Evolutionary conservation across 2,329 filamentous ascomycete species (phyloP).

Genomic region (Fusarium sp.): DNA sequence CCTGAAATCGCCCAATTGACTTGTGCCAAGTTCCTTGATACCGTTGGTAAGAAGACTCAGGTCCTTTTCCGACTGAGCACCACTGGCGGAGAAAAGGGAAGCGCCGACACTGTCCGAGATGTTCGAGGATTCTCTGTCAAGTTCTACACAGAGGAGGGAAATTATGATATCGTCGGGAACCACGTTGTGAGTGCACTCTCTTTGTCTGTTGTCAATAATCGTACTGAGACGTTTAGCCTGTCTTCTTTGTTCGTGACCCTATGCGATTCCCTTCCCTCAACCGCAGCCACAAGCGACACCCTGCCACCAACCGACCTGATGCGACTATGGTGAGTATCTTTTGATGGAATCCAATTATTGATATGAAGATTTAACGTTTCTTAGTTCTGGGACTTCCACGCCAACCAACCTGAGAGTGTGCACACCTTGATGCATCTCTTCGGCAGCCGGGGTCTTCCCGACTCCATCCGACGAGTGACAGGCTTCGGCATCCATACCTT

Average conservation of each 20-base stretch:
- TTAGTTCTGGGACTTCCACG: conserved; percentile 35
- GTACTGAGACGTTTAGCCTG: background rate
- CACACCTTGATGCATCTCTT: conserved; percentile 35
- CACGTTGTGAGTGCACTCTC: background rate
- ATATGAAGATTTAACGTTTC: background rate
- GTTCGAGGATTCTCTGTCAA: conserved; percentile 73
- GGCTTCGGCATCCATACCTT: conserved; percentile 31
- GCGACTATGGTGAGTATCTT: conserved; percentile 12
- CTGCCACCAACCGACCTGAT: conserved; percentile 26
- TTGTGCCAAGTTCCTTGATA: conserved; percentile 63
- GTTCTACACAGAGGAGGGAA: conserved; percentile 74
- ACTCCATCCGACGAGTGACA: conserved; percentile 19
- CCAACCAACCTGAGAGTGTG: conserved; percentile 32
- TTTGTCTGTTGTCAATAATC: background rate
- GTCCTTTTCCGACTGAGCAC: conserved; percentile 78
- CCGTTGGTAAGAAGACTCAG: conserved; percentile 65
- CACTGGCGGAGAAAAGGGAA: conserved; percentile 75
- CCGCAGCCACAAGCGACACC: conserved; percentile 44
- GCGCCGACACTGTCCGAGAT: conserved; percentile 75
- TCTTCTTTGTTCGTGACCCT: conserved; percentile 11
- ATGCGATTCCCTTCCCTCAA: conserved; percentile 19
- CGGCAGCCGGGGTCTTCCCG: conserved; percentile 18
- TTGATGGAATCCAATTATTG: background rate
- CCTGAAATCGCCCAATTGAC: conserved; percentile 67
- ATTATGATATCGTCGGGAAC: conserved; percentile 66